Evolutionary conservation across 1,139 yeast species (phyloP).

Genomic region (Protomyces gravidus): DNA sequence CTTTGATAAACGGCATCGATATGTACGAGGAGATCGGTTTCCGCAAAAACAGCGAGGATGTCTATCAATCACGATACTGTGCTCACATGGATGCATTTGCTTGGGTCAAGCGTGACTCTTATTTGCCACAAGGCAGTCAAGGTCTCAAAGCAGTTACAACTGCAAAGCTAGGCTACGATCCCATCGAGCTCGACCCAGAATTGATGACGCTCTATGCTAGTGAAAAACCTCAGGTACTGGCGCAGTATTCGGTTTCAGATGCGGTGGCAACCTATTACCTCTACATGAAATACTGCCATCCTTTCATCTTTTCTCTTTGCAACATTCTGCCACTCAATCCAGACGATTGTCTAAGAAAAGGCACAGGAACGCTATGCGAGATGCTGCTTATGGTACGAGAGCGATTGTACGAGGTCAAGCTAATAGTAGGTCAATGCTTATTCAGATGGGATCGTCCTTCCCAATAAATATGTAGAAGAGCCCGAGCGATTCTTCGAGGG

Average conservation of each 20-base stretch:
- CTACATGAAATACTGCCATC: slow-evolving; percentile 95
- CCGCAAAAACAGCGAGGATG: slow-evolving; percentile 82
- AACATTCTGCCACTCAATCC: slow-evolving; percentile 94
- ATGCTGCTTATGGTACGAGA: slow-evolving; percentile 74
- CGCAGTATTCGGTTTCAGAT: slow-evolving; percentile 98
- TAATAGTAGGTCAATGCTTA: slow-evolving; percentile 66
- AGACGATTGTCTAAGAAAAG: slow-evolving; percentile 91
- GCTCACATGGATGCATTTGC: slow-evolving; percentile 96
- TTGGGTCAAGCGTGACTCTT: slow-evolving; percentile 99
- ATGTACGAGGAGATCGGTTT: slow-evolving; percentile 95
- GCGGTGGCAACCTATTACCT: slow-evolving; percentile 97
- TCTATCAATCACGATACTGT: slow-evolving; percentile 87
- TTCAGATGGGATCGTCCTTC: slow-evolving; percentile 67
- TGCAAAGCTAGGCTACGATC: slow-evolving; percentile 91
- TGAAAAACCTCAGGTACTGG: slow-evolving; percentile 83
- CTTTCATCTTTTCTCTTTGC: slow-evolving; percentile 91
- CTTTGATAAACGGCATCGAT: slow-evolving; percentile 74
- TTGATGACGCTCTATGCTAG: slow-evolving; percentile 93
- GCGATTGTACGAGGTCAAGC: background rate
- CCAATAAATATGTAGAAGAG: slow-evolving; percentile 91
- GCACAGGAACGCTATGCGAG: slow-evolving; percentile 98
- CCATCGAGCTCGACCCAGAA: slow-evolving; percentile 95
- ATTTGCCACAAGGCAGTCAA: slow-evolving; percentile 96
- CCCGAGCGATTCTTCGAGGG: slow-evolving; percentile 91
- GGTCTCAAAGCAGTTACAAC: slow-evolving; percentile 98